These are phyloP conservation scores for Vicia sativa DNA, from an alignment of 306 rosid species.

Conservation along the genomic window DNA sequence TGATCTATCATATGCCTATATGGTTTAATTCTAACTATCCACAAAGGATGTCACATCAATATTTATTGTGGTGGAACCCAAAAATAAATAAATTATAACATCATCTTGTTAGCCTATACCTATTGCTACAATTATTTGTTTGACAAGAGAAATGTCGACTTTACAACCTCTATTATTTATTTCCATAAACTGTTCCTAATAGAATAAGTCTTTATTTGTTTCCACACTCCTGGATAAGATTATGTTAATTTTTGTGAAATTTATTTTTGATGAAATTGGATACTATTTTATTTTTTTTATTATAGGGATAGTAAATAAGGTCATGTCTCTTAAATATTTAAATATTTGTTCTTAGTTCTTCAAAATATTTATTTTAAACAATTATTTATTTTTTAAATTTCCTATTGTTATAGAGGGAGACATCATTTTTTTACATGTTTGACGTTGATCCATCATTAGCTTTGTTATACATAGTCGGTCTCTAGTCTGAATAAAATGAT, in stretches of 20 bases:
- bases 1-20: slow-evolving; percentile 25
- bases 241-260: background rate
- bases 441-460: too few species aligned
- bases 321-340: too few species aligned
- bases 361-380: too few species aligned
- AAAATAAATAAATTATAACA: slow-evolving; percentile 6
- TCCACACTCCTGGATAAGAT: background rate
- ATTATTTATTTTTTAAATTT: too few species aligned
- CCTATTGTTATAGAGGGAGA: too few species aligned
- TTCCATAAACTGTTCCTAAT: slow-evolving; percentile 23
- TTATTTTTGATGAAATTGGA: too few species aligned
- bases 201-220: background rate
- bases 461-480: too few species aligned
- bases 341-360: too few species aligned
- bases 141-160: slow-evolving; percentile 6
- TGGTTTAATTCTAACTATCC: slow-evolving; percentile 25
- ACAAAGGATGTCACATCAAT: slow-evolving; percentile 26
- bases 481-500: too few species aligned
- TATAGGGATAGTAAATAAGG: too few species aligned
- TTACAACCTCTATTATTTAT: slow-evolving; percentile 7
- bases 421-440: too few species aligned
- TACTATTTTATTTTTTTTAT: too few species aligned
- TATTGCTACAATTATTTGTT: slow-evolving; percentile 30
- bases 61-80: slow-evolving; percentile 45
- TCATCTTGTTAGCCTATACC: slow-evolving; percentile 17